Conservation (phyloP, 2,329 filamentous ascomycete genomes). For the Calycina marina region DNA sequence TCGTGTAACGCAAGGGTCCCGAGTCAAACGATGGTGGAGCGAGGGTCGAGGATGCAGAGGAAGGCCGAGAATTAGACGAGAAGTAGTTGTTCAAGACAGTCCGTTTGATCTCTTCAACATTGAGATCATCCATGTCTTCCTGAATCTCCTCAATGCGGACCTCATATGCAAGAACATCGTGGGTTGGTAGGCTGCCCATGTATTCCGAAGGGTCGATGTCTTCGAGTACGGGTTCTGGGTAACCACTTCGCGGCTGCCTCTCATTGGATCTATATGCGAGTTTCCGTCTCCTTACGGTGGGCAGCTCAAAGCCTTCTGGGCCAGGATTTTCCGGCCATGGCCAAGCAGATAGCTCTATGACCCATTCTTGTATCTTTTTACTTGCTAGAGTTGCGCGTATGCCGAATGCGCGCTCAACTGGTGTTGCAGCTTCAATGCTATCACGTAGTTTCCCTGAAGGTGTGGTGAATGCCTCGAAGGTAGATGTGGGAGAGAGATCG, state of each 20-base stretch:
- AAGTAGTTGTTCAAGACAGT: conserved; percentile 75
- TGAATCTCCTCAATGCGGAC: conserved; percentile 59
- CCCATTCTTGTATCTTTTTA: conserved; percentile 58
- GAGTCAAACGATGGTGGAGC: conserved; percentile 27
- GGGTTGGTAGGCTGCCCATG: conserved; percentile 50
- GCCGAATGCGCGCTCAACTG: conserved; percentile 56
- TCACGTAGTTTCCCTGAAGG: conserved; percentile 36
- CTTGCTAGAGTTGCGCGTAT: conserved; percentile 55
- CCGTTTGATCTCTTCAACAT: conserved; percentile 77
- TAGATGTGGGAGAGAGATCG: conserved; percentile 44
- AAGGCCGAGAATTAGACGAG: conserved; percentile 40
- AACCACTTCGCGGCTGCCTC: conserved; percentile 4
- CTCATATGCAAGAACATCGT: conserved; percentile 55
- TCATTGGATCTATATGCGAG: background rate
- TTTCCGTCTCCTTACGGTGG: conserved; percentile 28
- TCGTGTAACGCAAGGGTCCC: conserved; percentile 44
- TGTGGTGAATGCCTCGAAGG: conserved; percentile 42
- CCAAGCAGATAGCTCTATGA: conserved; percentile 52
- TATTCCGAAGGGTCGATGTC: conserved; percentile 11
- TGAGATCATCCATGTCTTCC: conserved; percentile 51
- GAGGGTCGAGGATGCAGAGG: conserved; percentile 29
- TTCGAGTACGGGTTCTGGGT: conserved; percentile 1
- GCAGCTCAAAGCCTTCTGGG: conserved; percentile 39
- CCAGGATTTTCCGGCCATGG: conserved; percentile 36
- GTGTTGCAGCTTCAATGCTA: conserved; percentile 48